Base-by-base conservation (phyloP, 176 grass and related monocot genomes). In the Luzula sylvatica region DNA sequence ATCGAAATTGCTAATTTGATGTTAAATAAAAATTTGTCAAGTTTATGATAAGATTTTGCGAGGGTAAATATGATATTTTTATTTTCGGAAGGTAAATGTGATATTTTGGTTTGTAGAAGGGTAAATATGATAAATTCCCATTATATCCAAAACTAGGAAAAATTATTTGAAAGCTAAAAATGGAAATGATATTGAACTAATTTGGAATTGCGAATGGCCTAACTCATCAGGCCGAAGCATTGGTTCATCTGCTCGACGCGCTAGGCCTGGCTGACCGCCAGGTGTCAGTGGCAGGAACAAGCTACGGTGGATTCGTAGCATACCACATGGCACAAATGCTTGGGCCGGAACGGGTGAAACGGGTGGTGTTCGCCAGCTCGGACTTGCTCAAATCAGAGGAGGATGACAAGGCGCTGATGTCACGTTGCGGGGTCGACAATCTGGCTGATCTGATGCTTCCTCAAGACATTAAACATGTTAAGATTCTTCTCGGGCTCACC, bases 301-400 rank as follows among this genome's bases (percentile, higher is more conserved):
- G 89, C 76, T 95, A 88, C 70, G 89, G 83, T 38, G 89, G 89
- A 11, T 82, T 95, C 42, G 83, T 95, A 54, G 77, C 77, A 54
- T 84, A 88, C 70, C 72, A 95, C 66, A 62, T 95, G 38, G 83
- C 83, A 9, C 66, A 80, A 3, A 35, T 30, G 48, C 77, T 95
- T 65, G 66, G 41, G 20, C 3, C 15, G 3, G 75, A 41, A 11
- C 42, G 11, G 14, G 55, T 67, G 15, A 71, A 58, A 42, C 72
- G 72, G 53, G 76, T 95, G 70, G 80, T 77, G 32, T 54, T 88
- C 51, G 82, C 83, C 52, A 74, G 72, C 71, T 66, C 89, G 15
- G 80, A 95, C 63, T 11, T 69, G 48, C 53, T 52, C 17, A 95
- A 95, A 69, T 74, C 75, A 18, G 50, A 71, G 1, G 89, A 75